phyloP scores from a whole-genome alignment of 2,329 filamentous ascomycete species.

The Hypoxylon sp. region DNA sequence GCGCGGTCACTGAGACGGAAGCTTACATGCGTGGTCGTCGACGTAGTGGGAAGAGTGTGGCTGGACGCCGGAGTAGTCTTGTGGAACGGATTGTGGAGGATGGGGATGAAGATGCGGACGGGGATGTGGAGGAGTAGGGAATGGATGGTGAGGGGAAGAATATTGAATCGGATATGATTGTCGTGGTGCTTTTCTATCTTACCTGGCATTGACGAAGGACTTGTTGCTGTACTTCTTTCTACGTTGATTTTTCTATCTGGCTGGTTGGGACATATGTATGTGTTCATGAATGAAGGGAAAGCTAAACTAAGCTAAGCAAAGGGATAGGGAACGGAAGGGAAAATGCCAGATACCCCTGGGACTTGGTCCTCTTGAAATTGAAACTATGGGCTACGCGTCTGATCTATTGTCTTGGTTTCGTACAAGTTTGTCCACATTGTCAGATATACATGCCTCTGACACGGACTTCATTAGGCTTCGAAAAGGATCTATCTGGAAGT shows the following conservation, averaged over 20 bases:
- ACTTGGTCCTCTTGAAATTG: slow-evolving; percentile 12
- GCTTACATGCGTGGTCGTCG: slow-evolving; percentile 57
- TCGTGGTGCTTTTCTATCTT: neutral
- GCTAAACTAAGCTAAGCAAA: too few relatives aligned
- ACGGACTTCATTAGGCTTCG: neutral
- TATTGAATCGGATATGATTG: neutral
- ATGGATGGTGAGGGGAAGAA: neutral
- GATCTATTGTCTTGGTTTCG: neutral
- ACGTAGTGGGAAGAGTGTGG: slow-evolving; percentile 45
- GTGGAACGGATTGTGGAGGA: slow-evolving; percentile 48
- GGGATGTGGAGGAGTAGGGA: slow-evolving; percentile 36
- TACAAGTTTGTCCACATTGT: neutral
- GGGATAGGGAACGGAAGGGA: slow-evolving; percentile 3
- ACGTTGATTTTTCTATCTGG: neutral
- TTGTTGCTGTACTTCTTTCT: neutral
- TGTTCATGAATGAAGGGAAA: too few relatives aligned
- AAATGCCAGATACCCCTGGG: slow-evolving; percentile 32
- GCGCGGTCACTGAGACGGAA: slow-evolving; percentile 63
- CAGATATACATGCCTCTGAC: too few relatives aligned
- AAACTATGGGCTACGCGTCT: slow-evolving; percentile 3
- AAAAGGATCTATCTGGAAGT: too few relatives aligned
- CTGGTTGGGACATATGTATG: neutral
- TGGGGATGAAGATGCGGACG: slow-evolving; percentile 42
- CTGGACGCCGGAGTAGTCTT: slow-evolving; percentile 47
- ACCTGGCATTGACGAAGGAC: too few relatives aligned